Base-by-base conservation (phyloP, 2,329 filamentous ascomycete genomes). In the Fusarium drepaniforme region DNA sequence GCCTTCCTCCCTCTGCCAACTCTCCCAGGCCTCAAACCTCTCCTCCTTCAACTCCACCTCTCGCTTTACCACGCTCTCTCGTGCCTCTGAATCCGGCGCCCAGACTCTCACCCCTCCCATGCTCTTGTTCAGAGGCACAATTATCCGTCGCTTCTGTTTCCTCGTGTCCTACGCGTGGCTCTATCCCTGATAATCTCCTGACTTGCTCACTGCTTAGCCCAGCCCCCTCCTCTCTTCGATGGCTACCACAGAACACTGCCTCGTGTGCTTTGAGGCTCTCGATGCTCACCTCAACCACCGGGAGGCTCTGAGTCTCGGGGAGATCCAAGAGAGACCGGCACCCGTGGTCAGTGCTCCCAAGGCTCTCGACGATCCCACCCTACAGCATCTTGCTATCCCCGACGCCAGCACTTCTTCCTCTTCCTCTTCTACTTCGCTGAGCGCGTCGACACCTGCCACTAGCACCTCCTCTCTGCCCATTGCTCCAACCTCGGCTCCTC, bases 181-280 rank as follows among this genome's bases (percentile, higher is more conserved):
- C 56, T 59, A 62, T 70, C 64, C 64, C 38, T 72, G n/a, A 66
- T 25, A 38, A 16, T 56, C 33, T 60, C 60, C 67, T 62, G 38
- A 58, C 56, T 44, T 60, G 23, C 25, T 42, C 40, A 28, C 37
- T 60, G 16, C 23, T 35, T 70, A 65, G 68, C 68, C 40, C 63
- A 66, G 53, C 42, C 30, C 53, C 53, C 30, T 16, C 53, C 33
- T 37, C 25, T 62, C 68, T 64, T 59, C 53, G 76, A 98, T 98
- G 96, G 96, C 97, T 59, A 93, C 93, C 67, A 85, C 90, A 78
- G 93, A 92, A 70, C 96, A 98, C 84, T 98, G 96, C 84, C 91
- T 96, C 80, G 96, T 93, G 84, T 98, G 96, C 87, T 98, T 99
- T 87, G 97, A 99, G 85, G 88, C 89, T 46, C 91, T 99, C 42